Evolutionary conservation across 257 asterid genomes (phyloP).

Genomic region (Prunella vulgaris): DNA sequence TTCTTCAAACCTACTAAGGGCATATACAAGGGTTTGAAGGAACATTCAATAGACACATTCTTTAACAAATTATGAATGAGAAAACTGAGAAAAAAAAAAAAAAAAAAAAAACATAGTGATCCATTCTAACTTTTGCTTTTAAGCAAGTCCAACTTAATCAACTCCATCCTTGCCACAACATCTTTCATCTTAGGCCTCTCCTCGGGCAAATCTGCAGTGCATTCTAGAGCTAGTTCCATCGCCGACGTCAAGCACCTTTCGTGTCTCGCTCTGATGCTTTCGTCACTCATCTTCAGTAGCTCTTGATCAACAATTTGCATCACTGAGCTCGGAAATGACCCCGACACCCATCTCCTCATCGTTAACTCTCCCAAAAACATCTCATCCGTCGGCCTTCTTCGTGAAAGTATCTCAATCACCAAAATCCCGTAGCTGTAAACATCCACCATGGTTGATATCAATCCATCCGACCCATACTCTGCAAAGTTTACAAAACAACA

Average conservation of each 20-base stretch:
- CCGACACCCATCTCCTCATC: constrained; percentile 8
- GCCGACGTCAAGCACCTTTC: neutral
- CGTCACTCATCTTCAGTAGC: neutral
- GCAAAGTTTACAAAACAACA: neutral
- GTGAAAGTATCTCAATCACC: neutral
- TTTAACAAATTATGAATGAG: neutral
- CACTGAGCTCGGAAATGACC: neutral
- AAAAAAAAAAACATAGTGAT: neutral
- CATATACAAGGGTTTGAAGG: neutral
- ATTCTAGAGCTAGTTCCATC: neutral
- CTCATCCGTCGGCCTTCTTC: constrained; percentile 2
- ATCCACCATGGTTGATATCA: constrained; percentile 7
- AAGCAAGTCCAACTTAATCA: neutral
- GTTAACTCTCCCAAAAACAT: constrained; percentile 6
- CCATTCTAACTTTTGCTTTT: neutral
- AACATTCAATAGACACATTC: neutral
- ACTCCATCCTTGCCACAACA: neutral
- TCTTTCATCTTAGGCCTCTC: neutral
- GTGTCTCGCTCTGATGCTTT: too few relatives aligned
- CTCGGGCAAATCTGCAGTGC: neutral
- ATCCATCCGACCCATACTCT: constrained; percentile 10
- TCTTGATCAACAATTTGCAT: constrained; percentile 3
- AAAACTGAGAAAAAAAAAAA: too few relatives aligned
- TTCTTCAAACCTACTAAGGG: neutral
- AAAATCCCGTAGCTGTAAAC: neutral